Evolutionary conservation across 208 protist genomes (phyloP).

Genomic region (Porcisia hertigi): DNA sequence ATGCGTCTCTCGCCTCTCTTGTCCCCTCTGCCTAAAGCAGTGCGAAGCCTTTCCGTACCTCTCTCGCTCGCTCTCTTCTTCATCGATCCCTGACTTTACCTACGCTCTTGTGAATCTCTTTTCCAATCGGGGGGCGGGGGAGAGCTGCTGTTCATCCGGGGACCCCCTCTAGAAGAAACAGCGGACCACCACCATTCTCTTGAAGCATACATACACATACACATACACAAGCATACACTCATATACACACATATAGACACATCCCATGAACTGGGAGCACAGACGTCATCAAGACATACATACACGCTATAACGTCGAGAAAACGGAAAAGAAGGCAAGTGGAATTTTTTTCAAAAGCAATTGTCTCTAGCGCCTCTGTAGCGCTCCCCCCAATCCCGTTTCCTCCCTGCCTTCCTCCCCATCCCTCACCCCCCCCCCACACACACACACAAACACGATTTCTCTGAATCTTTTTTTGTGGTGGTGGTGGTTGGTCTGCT

Average conservation of each 20-base stretch:
- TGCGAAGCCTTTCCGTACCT: neutral
- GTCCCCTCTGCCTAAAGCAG: neutral
- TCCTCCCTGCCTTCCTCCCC: too few relatives aligned
- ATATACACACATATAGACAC: neutral
- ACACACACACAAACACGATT: neutral
- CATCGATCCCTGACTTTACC: neutral
- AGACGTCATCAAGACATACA: neutral
- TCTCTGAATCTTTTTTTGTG: neutral
- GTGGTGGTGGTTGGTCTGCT: neutral
- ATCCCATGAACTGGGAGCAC: too few relatives aligned
- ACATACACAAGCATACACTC: constrained; percentile 1
- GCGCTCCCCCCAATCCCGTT: constrained; percentile 3
- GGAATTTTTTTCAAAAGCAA: neutral
- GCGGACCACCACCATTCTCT: neutral
- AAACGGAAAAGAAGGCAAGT: neutral
- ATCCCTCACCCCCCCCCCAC: too few relatives aligned
- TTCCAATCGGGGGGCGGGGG: neutral
- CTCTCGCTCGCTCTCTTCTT: neutral
- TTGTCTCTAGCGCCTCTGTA: neutral
- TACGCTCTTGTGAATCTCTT: neutral
- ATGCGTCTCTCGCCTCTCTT: neutral
- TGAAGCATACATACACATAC: neutral
- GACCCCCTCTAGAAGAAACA: neutral
- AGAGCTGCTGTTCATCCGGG: neutral
- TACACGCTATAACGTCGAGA: neutral